A percentile compares a stretch with the other conserved stretches of the same genome.
phyloP scores from a whole-genome alignment of 768 basidiomycete species.

The Amyloporia xantha region DNA sequence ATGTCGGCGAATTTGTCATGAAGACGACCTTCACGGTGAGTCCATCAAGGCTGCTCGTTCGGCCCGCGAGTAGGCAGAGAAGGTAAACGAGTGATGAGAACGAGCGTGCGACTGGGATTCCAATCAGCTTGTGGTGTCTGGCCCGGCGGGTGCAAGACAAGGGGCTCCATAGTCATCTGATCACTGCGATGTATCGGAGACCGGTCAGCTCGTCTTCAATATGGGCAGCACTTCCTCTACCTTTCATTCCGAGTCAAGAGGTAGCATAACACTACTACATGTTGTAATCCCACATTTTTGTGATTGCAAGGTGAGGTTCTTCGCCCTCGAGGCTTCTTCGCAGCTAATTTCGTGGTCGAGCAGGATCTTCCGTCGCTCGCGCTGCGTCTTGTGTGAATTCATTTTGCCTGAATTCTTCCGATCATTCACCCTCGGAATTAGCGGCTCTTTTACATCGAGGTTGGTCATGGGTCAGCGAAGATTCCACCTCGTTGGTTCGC shows the following conservation, averaged over 20 bases:
- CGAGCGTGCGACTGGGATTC: too few relatives aligned
- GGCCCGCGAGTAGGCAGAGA: too few relatives aligned
- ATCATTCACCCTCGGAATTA: not conserved
- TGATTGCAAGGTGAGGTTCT: not conserved
- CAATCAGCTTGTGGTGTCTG: too few relatives aligned
- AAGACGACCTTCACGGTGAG: too few relatives aligned
- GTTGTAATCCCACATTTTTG: not conserved
- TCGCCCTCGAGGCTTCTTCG: not conserved
- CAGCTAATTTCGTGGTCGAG: not conserved
- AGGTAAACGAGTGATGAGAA: too few relatives aligned
- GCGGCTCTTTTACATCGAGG: not conserved
- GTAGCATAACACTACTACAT: too few relatives aligned
- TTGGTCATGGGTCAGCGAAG: not conserved
- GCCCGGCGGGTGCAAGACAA: too few relatives aligned
- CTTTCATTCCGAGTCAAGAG: not conserved
- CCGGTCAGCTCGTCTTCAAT: not conserved
- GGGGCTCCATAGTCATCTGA: not conserved
- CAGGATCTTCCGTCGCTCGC: not conserved
- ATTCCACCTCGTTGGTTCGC: not conserved
- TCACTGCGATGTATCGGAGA: not conserved
- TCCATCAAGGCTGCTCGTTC: too few relatives aligned
- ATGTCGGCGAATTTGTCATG: too few relatives aligned
- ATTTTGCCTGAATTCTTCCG: not conserved
- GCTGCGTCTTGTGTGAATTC: not conserved
- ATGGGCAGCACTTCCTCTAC: not conserved